Evolutionary conservation across 2,329 filamentous ascomycete genomes (phyloP).

Genomic region (Penicillium brasilianum): DNA sequence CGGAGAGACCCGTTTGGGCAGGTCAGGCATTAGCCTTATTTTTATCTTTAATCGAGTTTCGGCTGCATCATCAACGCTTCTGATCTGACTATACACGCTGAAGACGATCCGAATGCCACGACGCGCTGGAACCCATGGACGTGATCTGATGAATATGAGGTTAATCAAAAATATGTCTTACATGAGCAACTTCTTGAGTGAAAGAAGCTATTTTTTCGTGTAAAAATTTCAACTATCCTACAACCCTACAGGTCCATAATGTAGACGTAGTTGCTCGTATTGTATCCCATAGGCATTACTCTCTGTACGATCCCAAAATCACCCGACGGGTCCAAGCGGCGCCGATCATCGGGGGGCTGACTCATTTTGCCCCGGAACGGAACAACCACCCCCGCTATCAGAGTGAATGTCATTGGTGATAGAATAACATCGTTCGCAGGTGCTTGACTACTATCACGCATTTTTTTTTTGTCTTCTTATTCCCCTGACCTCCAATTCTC

Average conservation of each 20-base stretch:
- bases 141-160: not conserved
- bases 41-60: not conserved
- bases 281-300: not conserved
- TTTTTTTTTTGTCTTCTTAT: conserved; percentile 2
- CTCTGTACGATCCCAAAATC: conserved; percentile 3
- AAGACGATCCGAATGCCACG: not conserved
- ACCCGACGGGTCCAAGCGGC: not conserved
- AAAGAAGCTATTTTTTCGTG: not conserved
- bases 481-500: conserved; percentile 16
- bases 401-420: conserved; percentile 35
- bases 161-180: conserved; percentile 5
- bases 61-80: not conserved
- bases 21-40: not conserved
- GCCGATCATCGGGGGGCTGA: conserved; percentile 32
- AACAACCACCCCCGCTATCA: conserved; percentile 41
- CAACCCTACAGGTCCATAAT: not conserved
- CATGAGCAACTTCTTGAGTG: not conserved
- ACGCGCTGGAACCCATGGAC: not conserved
- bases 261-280: not conserved
- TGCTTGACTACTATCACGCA: conserved; percentile 12
- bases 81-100: not conserved
- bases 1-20: not conserved
- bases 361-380: conserved; percentile 37
- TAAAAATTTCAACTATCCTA: not conserved
- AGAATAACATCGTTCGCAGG: conserved; percentile 12